phyloP scores from a whole-genome alignment of 345 rosid species.

The Eucalyptus regnans region DNA sequence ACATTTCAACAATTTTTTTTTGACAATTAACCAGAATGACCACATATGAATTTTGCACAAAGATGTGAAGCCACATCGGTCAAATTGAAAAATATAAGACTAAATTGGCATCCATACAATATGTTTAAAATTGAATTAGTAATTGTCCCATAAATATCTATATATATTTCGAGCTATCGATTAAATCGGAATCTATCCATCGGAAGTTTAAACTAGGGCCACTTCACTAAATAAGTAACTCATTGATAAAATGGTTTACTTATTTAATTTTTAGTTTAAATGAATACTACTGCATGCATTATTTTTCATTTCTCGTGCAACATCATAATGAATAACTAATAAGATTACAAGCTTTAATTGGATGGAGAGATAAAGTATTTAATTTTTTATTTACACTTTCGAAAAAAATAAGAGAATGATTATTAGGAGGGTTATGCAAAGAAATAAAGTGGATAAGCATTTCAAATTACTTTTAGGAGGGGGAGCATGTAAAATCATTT shows the following conservation, averaged over 20 bases:
- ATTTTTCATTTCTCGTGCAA: background rate
- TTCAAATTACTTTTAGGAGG: background rate
- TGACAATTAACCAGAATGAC: too few relatives aligned
- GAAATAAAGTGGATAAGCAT: background rate
- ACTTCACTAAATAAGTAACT: background rate
- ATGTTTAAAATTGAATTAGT: too few relatives aligned
- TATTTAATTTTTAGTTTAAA: background rate
- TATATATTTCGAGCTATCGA: too few relatives aligned
- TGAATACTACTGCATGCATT: background rate
- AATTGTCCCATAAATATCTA: too few relatives aligned
- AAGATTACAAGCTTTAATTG: background rate
- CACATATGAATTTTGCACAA: too few relatives aligned
- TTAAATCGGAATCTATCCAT: too few relatives aligned
- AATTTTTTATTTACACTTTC: too few relatives aligned
- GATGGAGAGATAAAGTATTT: background rate
- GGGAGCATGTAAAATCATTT: background rate
- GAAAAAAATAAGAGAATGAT: background rate
- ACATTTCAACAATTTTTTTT: background rate
- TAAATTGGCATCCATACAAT: too few relatives aligned
- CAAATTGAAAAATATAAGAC: accelerated
- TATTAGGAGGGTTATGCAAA: background rate
- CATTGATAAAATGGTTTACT: background rate
- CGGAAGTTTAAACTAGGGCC: too few relatives aligned
- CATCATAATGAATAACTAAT: background rate
- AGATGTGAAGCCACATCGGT: too few relatives aligned